Evolutionary conservation across 805 yeast species (phyloP).

Genomic region (Cyberlindnera xishuangbannaensis): DNA sequence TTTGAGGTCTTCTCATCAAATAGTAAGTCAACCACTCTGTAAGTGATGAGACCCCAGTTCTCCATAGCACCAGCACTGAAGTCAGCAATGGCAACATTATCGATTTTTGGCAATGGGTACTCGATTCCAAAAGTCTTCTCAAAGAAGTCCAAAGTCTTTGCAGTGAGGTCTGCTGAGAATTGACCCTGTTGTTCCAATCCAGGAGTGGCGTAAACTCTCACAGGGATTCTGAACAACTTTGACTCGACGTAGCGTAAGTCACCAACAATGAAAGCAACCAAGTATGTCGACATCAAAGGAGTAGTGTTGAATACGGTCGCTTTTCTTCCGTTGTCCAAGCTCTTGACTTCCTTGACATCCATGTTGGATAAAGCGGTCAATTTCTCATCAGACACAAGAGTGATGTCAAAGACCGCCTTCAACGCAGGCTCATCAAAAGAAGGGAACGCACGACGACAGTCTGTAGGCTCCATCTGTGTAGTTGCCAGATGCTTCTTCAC

Average conservation of each 20-base stretch:
- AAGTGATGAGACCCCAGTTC: conserved; percentile 77
- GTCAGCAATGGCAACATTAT: conserved; percentile 78
- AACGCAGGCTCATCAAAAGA: conserved; percentile 80
- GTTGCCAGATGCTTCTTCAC: conserved; percentile 68
- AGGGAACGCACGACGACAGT: conserved; percentile 84
- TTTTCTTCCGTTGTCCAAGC: conserved; percentile 40
- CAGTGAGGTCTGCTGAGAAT: conserved; percentile 70
- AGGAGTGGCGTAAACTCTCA: conserved; percentile 75
- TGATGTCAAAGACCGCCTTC: conserved; percentile 65
- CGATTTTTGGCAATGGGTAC: conserved; percentile 76
- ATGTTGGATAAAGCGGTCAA: conserved; percentile 64
- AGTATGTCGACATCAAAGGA: conserved; percentile 79
- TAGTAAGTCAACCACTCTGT: conserved; percentile 69
- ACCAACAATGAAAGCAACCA: conserved; percentile 79
- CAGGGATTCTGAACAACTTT: conserved; percentile 63
- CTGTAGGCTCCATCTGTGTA: conserved; percentile 84
- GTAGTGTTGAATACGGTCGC: conserved; percentile 64
- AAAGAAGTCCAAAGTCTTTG: conserved; percentile 67
- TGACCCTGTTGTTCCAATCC: conserved; percentile 68
- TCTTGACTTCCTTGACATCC: conserved; percentile 50
- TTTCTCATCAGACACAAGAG: conserved; percentile 49
- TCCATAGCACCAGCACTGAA: conserved; percentile 90
- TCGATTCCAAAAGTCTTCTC: conserved; percentile 68
- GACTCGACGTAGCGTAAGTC: conserved; percentile 71
- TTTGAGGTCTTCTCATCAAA: conserved; percentile 68